phyloP scores from a whole-genome alignment of 371 early-diverging fungal species.

The Apophysomyces variabilis region DNA sequence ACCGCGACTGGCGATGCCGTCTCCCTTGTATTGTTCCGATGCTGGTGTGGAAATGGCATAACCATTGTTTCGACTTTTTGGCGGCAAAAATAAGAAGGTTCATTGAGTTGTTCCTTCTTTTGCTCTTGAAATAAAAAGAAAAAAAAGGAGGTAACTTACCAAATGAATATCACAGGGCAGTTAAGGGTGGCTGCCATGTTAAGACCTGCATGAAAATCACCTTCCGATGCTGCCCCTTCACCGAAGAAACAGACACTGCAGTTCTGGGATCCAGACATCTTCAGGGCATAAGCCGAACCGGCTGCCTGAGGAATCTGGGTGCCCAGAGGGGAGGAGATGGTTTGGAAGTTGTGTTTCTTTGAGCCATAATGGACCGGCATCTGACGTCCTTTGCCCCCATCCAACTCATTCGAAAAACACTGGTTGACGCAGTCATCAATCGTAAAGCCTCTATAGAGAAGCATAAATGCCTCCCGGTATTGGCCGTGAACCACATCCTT shows the following conservation, averaged over 20 bases:
- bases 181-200: constrained; percentile 96
- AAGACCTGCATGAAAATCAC: constrained; percentile 97
- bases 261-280: constrained; percentile 76
- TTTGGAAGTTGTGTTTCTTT: constrained; percentile 86
- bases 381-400: constrained; percentile 95
- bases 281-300: constrained; percentile 96
- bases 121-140: too few relatives aligned
- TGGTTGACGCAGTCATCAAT: constrained; percentile 95
- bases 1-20: constrained; percentile 94
- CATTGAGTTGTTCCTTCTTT: too few relatives aligned
- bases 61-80: constrained; percentile 92
- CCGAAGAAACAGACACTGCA: constrained; percentile 95
- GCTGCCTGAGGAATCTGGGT: constrained; percentile 99
- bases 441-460: constrained; percentile 93
- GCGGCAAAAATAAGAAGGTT: too few relatives aligned
- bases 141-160: constrained; percentile 51
- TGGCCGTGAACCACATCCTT: constrained; percentile 93
- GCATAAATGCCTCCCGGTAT: constrained; percentile 95
- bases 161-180: constrained; percentile 93
- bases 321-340: constrained; percentile 95
- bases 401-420: constrained; percentile 89
- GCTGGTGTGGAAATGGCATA: constrained; percentile 98
- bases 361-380: constrained; percentile 99
- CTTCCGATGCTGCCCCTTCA: constrained; percentile 97
- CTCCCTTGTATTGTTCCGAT: constrained; percentile 95